Evolutionary conservation across 2,329 filamentous ascomycete species (phyloP), one percentile per base, ranked within the genome.

Genomic region (Epichloe scottii): DNA sequence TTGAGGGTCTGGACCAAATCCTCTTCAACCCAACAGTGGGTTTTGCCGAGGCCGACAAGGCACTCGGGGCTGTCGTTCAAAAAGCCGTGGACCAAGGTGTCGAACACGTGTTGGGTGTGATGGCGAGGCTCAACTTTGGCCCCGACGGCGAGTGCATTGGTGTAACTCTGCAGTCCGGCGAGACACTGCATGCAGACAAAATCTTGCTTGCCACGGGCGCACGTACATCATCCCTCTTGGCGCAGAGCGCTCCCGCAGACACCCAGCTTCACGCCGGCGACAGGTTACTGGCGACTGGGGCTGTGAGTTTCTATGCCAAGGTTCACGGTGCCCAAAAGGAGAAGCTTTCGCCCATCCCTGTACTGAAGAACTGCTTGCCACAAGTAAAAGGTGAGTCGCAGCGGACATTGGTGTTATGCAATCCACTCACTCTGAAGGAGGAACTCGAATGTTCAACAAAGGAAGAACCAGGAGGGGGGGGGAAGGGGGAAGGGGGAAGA

Each of bases 11-110:
- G 44, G 75, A 76, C 54, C 73, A 74, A 55, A 70, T 81, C 17
- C 69, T 79, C 21, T 71, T 76, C 56, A 82, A 82, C 65, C 75
- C 74, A 53, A 74, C 71, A 34, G 79, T 77, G 61, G 79, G 79
- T 2, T 82, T 77, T 71, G 78, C 72, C 17, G 74, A 77, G 48
- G 79, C 79, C 12, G 77, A 77, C 51, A 75, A 79, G 61, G 71
- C 75, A 38, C 63, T 82, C 46, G 65, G 68, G 48, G 76, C 75
- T 12, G 73, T 82, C 14, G 77, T 77, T 6, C 72, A 74, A 52
- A 69, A 69, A 48, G 73, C 70, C 23, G 58, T 81, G 8, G 69
- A 74, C 49, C 62, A 74, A 34, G 79, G 79, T 6, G 78, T 78
- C 55, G 71, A 76, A 57, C 81, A 80, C 53, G 67, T 78, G 14